These are phyloP conservation scores for Chrysanthemum lavandulifolium DNA, from an alignment of 129 eudicot genomes.

Conservation along the genomic window DNA sequence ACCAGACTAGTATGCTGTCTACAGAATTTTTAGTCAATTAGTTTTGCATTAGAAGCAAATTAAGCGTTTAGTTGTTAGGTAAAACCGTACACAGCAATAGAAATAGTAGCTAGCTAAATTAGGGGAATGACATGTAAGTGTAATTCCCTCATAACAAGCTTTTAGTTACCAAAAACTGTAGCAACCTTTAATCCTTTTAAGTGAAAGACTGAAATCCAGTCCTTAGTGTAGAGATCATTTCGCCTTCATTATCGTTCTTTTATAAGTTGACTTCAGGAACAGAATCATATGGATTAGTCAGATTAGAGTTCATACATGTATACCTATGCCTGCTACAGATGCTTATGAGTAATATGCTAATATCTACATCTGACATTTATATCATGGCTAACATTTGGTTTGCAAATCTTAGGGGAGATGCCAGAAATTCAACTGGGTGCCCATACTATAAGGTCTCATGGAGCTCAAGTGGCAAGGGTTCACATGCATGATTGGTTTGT, in stretches of 20 bases:
- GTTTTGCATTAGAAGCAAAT: too few relatives aligned
- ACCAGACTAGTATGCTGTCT: too few relatives aligned
- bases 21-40: too few relatives aligned
- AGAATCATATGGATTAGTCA: background rate
- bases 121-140: background rate
- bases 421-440: slow-evolving; percentile 89
- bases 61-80: too few relatives aligned
- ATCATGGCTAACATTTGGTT: slow-evolving; percentile 14
- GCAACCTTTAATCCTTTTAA: slow-evolving; percentile 11
- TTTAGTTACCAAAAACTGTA: slow-evolving; percentile 13
- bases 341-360: background rate
- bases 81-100: background rate
- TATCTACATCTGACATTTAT: slow-evolving; percentile 1
- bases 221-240: background rate
- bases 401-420: slow-evolving; percentile 49
- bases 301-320: background rate
- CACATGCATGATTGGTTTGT: slow-evolving; percentile 91
- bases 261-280: slow-evolving; percentile 3
- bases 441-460: slow-evolving; percentile 70
- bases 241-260: slow-evolving; percentile 8
- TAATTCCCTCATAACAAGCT: slow-evolving; percentile 9
- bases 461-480: slow-evolving; percentile 55
- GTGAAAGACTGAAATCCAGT: slow-evolving; percentile 14
- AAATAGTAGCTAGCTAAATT: slow-evolving; percentile 14
- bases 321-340: slow-evolving; percentile 16